Evolutionary conservation across 108 stramenopile genomes (phyloP).

Genomic region (Conticribra weissflogii): DNA sequence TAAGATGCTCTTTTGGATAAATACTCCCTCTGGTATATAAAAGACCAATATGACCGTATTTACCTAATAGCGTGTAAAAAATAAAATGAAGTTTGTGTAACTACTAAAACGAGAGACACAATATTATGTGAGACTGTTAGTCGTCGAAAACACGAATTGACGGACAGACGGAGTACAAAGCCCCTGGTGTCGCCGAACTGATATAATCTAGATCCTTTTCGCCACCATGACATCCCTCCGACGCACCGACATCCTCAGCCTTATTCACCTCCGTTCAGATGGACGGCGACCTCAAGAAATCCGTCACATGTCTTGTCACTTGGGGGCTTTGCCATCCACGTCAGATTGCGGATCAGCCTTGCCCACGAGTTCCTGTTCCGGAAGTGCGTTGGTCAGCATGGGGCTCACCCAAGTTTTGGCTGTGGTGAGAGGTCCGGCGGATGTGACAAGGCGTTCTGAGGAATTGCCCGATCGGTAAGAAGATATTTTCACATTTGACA

Average conservation of each 20-base stretch:
- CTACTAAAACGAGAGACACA: no score
- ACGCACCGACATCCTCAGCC: slow-evolving; percentile 77
- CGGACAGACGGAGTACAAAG: no score
- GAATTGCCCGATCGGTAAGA: slow-evolving; percentile 67
- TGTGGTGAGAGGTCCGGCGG: slow-evolving; percentile 63
- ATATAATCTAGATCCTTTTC: no score
- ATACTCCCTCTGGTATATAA: no score
- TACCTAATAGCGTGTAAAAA: no score
- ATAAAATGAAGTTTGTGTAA: no score
- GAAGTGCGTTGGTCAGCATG: slow-evolving; percentile 82
- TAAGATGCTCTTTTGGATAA: no score
- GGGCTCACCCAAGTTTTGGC: slow-evolving; percentile 81
- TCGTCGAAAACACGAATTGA: no score
- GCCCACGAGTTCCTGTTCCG: slow-evolving; percentile 53
- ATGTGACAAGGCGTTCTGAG: slow-evolving; percentile 72
- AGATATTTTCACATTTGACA: background rate
- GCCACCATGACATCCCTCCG: slow-evolving; percentile 66
- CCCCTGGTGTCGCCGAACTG: no score
- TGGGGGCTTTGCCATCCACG: slow-evolving; percentile 62
- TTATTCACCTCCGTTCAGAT: slow-evolving; percentile 87
- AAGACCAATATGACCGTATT: no score
- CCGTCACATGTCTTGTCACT: slow-evolving; percentile 73
- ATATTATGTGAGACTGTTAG: no score
- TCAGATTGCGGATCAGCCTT: slow-evolving; percentile 44
- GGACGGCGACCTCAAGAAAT: slow-evolving; percentile 87